Conservation (phyloP, 768 basidiomycete species). For the Suillus subluteus region DNA sequence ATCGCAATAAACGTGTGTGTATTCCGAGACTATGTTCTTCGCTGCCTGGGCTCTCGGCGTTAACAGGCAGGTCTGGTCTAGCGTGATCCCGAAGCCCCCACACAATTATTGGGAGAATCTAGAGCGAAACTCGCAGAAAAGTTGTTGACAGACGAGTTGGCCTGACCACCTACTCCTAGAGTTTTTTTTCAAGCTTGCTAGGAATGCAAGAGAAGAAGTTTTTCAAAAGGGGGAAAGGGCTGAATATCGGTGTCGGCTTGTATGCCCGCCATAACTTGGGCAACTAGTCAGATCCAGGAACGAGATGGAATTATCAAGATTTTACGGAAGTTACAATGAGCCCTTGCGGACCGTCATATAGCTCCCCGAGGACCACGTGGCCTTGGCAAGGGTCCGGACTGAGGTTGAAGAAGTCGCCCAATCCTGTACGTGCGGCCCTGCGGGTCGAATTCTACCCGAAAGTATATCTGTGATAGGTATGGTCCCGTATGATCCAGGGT, state of each 20-base stretch:
- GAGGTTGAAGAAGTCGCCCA: not conserved
- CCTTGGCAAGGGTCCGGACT: not conserved
- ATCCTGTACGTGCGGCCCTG: not conserved
- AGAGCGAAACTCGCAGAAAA: not conserved
- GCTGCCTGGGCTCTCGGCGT: not conserved
- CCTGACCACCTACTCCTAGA: not conserved
- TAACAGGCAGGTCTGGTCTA: not conserved
- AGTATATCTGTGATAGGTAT: constrained; percentile 2
- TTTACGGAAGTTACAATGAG: not conserved
- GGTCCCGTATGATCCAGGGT: not conserved
- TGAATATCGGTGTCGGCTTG: not conserved
- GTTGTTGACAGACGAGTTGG: not conserved
- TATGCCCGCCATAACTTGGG: not conserved
- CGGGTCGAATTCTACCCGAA: not conserved
- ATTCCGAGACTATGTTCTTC: not conserved
- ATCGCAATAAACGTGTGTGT: not conserved
- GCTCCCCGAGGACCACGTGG: constrained; percentile 5
- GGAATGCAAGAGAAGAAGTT: not conserved
- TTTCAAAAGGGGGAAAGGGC: not conserved
- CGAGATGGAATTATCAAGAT: not conserved
- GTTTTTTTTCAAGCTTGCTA: not conserved
- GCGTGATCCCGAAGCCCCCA: not conserved
- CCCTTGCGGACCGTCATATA: not conserved
- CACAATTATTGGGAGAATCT: not conserved
- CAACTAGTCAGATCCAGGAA: not conserved